Percentiles rank a stretch among this genome's conserved stretches.
Evolutionary conservation across 208 protist genomes (phyloP).

Genomic region (Trichomonas tenax): DNA sequence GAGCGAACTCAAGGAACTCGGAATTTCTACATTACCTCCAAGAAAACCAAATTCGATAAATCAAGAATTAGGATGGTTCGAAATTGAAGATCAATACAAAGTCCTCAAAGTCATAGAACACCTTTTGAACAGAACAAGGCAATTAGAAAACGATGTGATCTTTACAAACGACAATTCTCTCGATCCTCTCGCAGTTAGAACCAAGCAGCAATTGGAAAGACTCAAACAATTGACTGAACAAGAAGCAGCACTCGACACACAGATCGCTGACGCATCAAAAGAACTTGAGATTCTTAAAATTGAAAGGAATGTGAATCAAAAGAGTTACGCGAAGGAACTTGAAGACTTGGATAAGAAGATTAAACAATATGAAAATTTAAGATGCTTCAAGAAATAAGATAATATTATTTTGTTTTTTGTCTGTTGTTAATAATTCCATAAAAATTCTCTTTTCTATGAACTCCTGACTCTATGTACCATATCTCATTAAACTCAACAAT

Average conservation of each 20-base stretch:
- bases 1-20: neutral
- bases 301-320: neutral
- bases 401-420: too few relatives aligned
- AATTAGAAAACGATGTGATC: neutral
- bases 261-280: neutral
- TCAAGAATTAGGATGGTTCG: neutral
- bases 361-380: neutral
- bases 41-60: neutral
- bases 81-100: neutral
- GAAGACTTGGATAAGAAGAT: neutral
- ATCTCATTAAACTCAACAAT: too few relatives aligned
- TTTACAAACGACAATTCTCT: neutral
- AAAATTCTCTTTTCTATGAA: too few relatives aligned
- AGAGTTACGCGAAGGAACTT: neutral
- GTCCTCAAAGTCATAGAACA: neutral
- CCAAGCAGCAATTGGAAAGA: neutral
- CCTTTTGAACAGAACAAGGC: neutral
- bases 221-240: neutral
- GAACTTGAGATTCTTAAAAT: neutral
- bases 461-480: too few relatives aligned
- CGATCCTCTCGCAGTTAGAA: neutral
- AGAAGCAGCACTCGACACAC: neutral
- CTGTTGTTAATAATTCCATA: too few relatives aligned
- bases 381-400: neutral
- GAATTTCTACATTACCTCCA: neutral